Percentiles rank a stretch among this genome's conserved stretches.
These are phyloP conservation scores for Plectranthus barbatus DNA, from an alignment of 257 asterid genomes.

Conservation along the genomic window DNA sequence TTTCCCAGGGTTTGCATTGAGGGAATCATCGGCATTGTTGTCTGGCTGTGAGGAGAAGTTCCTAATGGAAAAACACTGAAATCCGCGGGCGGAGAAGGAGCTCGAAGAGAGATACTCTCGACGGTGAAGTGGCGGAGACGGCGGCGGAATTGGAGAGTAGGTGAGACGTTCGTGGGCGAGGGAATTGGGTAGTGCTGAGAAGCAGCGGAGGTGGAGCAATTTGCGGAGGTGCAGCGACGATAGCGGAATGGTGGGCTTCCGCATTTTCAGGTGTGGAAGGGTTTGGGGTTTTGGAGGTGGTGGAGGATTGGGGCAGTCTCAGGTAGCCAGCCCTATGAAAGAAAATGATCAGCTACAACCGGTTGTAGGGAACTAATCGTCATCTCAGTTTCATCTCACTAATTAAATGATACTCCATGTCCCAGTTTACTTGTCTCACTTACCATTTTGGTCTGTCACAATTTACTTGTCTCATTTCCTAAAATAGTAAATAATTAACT, in stretches of 20 bases:
- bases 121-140: slow-evolving; percentile 2
- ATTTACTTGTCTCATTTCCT: no score
- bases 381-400: no score
- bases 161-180: not conserved
- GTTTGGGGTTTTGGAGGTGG: not conserved
- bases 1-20: slow-evolving; percentile 3
- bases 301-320: not conserved
- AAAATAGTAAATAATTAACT: no score
- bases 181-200: not conserved
- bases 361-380: no score
- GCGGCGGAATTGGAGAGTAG: slow-evolving; percentile 14
- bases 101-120: slow-evolving; percentile 1
- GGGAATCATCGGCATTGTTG: not conserved
- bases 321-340: not conserved
- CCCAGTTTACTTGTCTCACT: no score
- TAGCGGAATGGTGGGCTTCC: slow-evolving; percentile 29
- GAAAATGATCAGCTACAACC: no score
- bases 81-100: not conserved
- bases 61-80: slow-evolving; percentile 19
- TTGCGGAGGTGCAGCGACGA: slow-evolving; percentile 41
- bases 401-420: no score
- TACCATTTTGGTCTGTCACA: no score
- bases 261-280: slow-evolving; percentile 38
- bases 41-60: slow-evolving; percentile 33
- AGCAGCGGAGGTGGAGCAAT: slow-evolving; percentile 30